These are phyloP conservation scores for Canna indica DNA, from an alignment of 176 grass and related monocot genomes.

Conservation along the genomic window DNA sequence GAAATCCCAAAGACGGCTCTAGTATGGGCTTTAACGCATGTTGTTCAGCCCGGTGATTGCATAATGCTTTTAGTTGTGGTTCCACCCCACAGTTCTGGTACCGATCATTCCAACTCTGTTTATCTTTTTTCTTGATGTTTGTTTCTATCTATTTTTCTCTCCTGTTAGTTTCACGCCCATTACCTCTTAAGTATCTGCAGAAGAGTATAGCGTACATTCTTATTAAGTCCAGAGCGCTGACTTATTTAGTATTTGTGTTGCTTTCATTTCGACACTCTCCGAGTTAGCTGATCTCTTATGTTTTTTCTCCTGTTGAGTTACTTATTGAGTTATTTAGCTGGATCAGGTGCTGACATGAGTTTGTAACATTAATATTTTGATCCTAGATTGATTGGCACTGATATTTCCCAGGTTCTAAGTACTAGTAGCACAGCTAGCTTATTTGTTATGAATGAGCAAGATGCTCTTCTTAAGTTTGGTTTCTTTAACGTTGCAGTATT, in stretches of 20 bases:
- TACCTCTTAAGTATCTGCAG: neutral
- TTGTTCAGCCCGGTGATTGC: slow-evolving; percentile 77
- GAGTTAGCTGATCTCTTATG: neutral
- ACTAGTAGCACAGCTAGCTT: neutral
- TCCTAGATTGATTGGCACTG: neutral
- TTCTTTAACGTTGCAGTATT: neutral
- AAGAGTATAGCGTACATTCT: neutral
- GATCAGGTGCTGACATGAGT: too few relatives aligned
- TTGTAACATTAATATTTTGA: neutral
- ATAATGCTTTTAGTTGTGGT: slow-evolving; percentile 77
- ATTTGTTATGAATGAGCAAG: neutral
- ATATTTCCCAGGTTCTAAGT: neutral
- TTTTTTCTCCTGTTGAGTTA: neutral
- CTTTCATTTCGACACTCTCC: too few relatives aligned
- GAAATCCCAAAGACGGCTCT: slow-evolving; percentile 91
- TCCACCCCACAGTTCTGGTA: slow-evolving; percentile 75
- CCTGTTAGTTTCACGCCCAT: neutral
- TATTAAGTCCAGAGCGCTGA: too few relatives aligned
- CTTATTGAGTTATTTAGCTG: neutral
- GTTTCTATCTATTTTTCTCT: slow-evolving; percentile 12
- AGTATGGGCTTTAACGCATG: slow-evolving; percentile 84
- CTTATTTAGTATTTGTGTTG: too few relatives aligned
- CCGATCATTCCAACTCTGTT: slow-evolving; percentile 20
- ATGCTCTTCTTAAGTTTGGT: neutral
- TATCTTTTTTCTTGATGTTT: slow-evolving; percentile 8